Percentiles rank a stretch among this genome's conserved stretches.
These are phyloP conservation scores for Fagopyrum tataricum DNA, from an alignment of 148 eudicot genomes.

Conservation along the genomic window DNA sequence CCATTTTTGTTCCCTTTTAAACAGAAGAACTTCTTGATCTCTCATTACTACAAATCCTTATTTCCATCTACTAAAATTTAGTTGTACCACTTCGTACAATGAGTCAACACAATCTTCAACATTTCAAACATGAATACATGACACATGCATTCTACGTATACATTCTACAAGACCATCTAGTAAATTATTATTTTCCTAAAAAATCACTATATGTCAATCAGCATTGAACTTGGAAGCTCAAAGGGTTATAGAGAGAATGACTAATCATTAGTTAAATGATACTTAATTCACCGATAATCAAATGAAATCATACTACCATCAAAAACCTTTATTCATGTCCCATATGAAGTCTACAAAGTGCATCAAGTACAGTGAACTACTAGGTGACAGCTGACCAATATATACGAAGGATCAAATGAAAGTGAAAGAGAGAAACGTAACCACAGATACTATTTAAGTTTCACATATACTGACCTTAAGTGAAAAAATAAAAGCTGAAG, in stretches of 20 bases:
- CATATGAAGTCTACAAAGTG: neutral
- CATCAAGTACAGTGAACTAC: neutral
- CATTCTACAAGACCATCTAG: neutral
- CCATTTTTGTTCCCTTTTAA: neutral
- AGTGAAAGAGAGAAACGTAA: neutral
- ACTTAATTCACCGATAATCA: neutral
- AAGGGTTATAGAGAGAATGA: neutral
- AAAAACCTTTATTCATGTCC: neutral
- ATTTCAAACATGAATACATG: neutral
- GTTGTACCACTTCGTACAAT: neutral
- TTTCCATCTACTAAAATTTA: neutral
- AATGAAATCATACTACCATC: neutral
- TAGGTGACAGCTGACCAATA: neutral
- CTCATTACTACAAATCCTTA: neutral
- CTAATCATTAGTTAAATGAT: neutral
- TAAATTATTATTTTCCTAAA: neutral
- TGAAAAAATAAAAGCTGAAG: conserved; percentile 72
- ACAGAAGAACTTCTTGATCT: neutral
- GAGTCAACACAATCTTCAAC: neutral
- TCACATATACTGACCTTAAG: conserved; percentile 47
- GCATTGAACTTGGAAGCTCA: neutral
- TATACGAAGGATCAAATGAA: neutral
- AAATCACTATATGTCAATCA: neutral
- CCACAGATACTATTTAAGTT: neutral
- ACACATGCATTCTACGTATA: neutral